phyloP scores from a whole-genome alignment of 192 early-diverging fungal species.

The Linderina pennispora region DNA sequence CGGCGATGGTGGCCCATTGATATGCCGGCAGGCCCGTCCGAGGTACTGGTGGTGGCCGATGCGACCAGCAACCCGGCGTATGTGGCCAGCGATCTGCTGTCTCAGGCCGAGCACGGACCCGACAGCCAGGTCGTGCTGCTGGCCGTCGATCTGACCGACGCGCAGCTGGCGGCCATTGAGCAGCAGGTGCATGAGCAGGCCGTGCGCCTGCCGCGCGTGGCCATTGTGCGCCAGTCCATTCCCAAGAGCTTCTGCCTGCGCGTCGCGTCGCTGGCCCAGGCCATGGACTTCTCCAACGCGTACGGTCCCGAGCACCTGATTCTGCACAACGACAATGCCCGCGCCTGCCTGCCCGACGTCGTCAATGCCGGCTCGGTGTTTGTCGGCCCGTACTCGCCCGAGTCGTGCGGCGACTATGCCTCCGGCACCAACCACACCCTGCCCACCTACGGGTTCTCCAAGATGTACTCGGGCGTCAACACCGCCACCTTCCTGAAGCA shows the following conservation, averaged over 20 bases:
- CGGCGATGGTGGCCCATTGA: constrained; percentile 93
- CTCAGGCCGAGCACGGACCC: constrained; percentile 95
- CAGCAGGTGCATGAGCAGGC: constrained; percentile 79
- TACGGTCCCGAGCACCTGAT: constrained; percentile 99
- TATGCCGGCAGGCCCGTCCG: constrained; percentile 99
- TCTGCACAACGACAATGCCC: constrained; percentile 78
- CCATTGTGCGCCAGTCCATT: constrained; percentile 84
- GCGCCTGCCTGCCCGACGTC: constrained; percentile 56
- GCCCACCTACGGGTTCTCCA: constrained; percentile 96
- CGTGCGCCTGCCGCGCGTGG: constrained; percentile 72
- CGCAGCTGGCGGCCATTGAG: constrained; percentile 70
- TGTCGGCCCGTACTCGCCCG: constrained; percentile 93
- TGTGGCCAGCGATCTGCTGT: constrained; percentile 92
- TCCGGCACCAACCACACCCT: constrained; percentile 99
- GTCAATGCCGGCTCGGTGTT: constrained; percentile 95
- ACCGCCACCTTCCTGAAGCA: constrained; percentile 96
- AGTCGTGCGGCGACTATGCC: constrained; percentile 98
- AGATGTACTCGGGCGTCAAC: constrained; percentile 98
- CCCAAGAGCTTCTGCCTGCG: constrained; percentile 76
- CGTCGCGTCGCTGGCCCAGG: constrained; percentile 65
- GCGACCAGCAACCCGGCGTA: constrained; percentile 75
- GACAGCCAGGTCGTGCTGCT: constrained; percentile 97
- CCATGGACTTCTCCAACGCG: constrained; percentile 87
- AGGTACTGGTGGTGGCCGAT: constrained; percentile 97
- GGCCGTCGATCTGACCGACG: constrained; percentile 64